Base-by-base conservation (phyloP, 805 yeast species). In the Grigorovia transvaalensis region DNA sequence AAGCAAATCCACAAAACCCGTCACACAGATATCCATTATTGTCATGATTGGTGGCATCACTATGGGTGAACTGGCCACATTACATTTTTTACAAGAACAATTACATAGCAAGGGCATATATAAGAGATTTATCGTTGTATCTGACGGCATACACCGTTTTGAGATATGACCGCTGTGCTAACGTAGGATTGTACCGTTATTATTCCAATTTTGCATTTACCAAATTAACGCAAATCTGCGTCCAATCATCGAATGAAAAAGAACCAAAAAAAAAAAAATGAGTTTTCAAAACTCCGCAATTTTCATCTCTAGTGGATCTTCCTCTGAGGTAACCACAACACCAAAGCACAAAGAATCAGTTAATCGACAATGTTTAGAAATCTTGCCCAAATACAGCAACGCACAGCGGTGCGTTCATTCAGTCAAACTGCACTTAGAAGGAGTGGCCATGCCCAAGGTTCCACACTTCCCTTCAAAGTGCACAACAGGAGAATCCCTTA, bases 401-500 rank as follows among this genome's bases (percentile, higher is more conserved):
- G 20, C 44, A 42, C 44, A 18, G 2, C 12, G 27, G 17, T 38
- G 17, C 42, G 42, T 8, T n/a, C n/a, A 15, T 38, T 38, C 17
- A 38, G 42, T n/a, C 8, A 38, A 15, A 38, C 42, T 12, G 8
- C 15, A 13, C 12, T 38, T 15, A 38, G 17, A n/a, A 12, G 17
- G 15, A 38, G 42, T 13, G 42, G 42, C 9, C 42, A 38, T 13
- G 9, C 4, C 3, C 85, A 80, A 65, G 97, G 97, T 66, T 82
- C 85, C 65, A 91, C 93, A 80, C 67, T 91, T 57, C 99, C 99
- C 59, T 93, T 91, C 82, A 81, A 81, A 78, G 95, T 91, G 57
- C 89, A 88, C 79, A 77, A 83, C 80, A 89, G 96, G 79, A 85
- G 82, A 75, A 78, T 91, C 59, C 98, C 97, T 60, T 89, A 79